Evolutionary conservation across 2,329 filamentous ascomycete genomes (phyloP).

Genomic region (Anthostomella pinea): DNA sequence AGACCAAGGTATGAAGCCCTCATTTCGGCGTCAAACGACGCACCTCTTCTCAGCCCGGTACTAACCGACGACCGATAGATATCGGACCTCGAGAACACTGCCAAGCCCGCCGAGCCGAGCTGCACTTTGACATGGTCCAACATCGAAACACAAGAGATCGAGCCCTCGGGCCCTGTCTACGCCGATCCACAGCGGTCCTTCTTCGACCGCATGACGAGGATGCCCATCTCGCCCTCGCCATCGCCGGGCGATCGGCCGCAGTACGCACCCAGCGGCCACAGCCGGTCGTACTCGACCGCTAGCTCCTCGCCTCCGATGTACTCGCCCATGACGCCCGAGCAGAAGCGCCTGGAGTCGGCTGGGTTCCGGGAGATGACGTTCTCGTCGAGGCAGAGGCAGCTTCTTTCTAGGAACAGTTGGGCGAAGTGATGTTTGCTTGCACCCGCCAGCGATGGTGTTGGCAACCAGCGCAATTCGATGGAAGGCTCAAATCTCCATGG

Average conservation of each 20-base stretch:
- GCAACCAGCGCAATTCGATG: too few species aligned
- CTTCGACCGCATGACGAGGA: slow-evolving; percentile 11
- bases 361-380: slow-evolving; percentile 25
- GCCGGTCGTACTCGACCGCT: slow-evolving; percentile 19
- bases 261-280: slow-evolving; percentile 12
- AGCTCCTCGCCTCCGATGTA: slow-evolving; percentile 16
- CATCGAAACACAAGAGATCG: slow-evolving; percentile 24
- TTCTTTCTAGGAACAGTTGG: slow-evolving; percentile 5
- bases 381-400: slow-evolving; percentile 21
- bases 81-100: slow-evolving; percentile 14
- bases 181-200: slow-evolving; percentile 10
- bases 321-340: slow-evolving; percentile 19
- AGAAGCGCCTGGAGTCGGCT: slow-evolving; percentile 15
- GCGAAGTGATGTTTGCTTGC: slow-evolving; percentile 2
- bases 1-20: slow-evolving; percentile 18
- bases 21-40: background rate
- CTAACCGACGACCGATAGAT: slow-evolving; percentile 2
- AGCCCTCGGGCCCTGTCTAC: slow-evolving; percentile 21
- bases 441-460: too few species aligned
- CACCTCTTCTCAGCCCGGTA: background rate
- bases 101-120: slow-evolving; percentile 15
- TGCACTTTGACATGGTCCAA: slow-evolving; percentile 21
- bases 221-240: slow-evolving; percentile 18
- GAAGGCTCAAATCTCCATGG: too few species aligned
- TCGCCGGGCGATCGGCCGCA: slow-evolving; percentile 22